A percentile compares a stretch with the other conserved stretches of the same genome.
These are phyloP conservation scores for Chalciporus sphaerocephalus DNA, from an alignment of 768 basidiomycete species.

Conservation along the genomic window DNA sequence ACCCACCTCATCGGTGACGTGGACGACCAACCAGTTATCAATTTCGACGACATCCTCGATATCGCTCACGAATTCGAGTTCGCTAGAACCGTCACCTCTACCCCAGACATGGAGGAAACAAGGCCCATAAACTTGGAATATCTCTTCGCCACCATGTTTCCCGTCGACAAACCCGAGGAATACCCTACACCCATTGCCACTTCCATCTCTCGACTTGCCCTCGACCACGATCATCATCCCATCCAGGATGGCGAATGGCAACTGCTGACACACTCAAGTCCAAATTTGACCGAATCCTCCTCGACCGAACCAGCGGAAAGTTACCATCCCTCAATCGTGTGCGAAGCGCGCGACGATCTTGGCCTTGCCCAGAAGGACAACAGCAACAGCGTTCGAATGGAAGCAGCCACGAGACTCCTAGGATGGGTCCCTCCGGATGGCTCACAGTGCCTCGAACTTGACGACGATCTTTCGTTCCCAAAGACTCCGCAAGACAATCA, in stretches of 20 bases:
- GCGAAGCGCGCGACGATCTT: background rate
- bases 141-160: constrained; percentile 12
- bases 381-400: background rate
- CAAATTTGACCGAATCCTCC: background rate
- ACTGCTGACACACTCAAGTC: background rate
- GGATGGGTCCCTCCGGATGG: constrained; percentile 29
- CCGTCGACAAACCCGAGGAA: constrained; percentile 4
- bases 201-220: background rate
- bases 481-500: constrained; percentile 1
- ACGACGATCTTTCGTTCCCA: constrained; percentile 11
- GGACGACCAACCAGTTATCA: constrained; percentile 9
- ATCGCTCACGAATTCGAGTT: constrained; percentile 29
- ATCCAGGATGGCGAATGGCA: background rate
- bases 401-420: constrained; percentile 5
- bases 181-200: background rate
- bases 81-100: constrained; percentile 18
- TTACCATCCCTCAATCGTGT: background rate
- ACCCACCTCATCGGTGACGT: no score
- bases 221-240: background rate
- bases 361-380: background rate
- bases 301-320: background rate
- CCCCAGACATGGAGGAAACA: constrained; percentile 18
- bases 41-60: constrained; percentile 28
- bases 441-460: constrained; percentile 24
- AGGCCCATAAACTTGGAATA: constrained; percentile 13